A percentile compares a stretch with the other conserved stretches of the same genome.
Evolutionary conservation across 495 filamentous ascomycete species (phyloP).

Genomic region (Tuber brumale): DNA sequence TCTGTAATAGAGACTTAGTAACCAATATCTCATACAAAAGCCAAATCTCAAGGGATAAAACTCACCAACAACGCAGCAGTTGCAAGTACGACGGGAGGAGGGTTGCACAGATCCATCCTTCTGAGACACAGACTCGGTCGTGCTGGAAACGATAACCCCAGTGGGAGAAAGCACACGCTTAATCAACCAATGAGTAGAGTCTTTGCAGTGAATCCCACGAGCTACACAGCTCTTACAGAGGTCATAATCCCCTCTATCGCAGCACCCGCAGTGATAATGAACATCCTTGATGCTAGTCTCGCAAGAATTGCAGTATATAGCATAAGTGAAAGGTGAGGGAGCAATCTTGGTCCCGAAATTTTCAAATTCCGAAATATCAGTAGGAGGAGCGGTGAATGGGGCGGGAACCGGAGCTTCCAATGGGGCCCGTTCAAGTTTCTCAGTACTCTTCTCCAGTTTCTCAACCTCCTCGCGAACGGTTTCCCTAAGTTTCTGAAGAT

Average conservation of each 20-base stretch:
- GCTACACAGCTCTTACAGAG: conserved; percentile 76
- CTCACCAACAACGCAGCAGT: conserved; percentile 76
- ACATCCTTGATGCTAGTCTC: conserved; percentile 64
- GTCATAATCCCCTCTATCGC: conserved; percentile 90
- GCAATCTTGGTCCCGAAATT: neutral
- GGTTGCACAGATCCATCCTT: conserved; percentile 40
- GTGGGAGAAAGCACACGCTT: conserved; percentile 68
- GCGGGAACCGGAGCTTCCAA: conserved; percentile 22
- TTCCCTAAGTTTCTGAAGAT: conserved; percentile 35
- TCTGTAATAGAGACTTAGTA: conserved; percentile 47
- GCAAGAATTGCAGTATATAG: conserved; percentile 91
- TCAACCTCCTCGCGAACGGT: conserved; percentile 40
- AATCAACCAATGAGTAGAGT: conserved; percentile 82
- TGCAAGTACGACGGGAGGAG: conserved; percentile 63
- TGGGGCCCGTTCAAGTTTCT: neutral
- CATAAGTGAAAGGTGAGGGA: conserved; percentile 44
- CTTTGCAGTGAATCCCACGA: conserved; percentile 65
- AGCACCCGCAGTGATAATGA: conserved; percentile 92
- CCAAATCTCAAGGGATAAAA: conserved; percentile 20
- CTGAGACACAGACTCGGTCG: conserved; percentile 54
- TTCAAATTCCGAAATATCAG: conserved; percentile 11
- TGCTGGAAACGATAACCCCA: conserved; percentile 74
- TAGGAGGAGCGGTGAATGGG: conserved; percentile 40
- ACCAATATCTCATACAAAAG: neutral
- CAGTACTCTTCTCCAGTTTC: conserved; percentile 26